Conservation (phyloP, 192 early-diverging fungal genomes). For the Dissophora globulifera region DNA sequence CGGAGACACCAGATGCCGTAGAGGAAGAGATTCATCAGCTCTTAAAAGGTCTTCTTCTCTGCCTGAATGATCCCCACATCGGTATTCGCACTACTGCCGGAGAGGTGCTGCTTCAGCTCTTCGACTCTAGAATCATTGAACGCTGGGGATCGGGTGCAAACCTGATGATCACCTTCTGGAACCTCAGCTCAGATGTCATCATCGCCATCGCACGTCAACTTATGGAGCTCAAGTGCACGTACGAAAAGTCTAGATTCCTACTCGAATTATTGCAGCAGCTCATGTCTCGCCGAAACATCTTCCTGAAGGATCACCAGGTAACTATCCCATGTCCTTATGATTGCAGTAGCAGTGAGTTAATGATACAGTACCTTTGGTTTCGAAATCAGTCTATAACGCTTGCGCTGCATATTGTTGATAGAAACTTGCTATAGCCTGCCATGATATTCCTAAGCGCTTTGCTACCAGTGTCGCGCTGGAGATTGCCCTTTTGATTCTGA, state of each 20-base stretch:
- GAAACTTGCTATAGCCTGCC: slow-evolving; percentile 62
- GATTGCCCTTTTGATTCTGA: slow-evolving; percentile 76
- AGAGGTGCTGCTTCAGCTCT: slow-evolving; percentile 77
- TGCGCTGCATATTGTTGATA: slow-evolving; percentile 17
- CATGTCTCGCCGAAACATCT: slow-evolving; percentile 71
- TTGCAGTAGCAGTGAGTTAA: too few relatives aligned
- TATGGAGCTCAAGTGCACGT: slow-evolving; percentile 75
- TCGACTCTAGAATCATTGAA: slow-evolving; percentile 73
- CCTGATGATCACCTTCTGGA: slow-evolving; percentile 85
- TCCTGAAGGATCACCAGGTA: slow-evolving; percentile 63
- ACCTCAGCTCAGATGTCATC: slow-evolving; percentile 70
- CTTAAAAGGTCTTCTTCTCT: slow-evolving; percentile 78
- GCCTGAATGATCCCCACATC: slow-evolving; percentile 76
- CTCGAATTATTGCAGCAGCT: slow-evolving; percentile 74
- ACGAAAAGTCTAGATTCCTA: slow-evolving; percentile 72
- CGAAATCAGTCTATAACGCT: too few relatives aligned
- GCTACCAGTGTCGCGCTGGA: slow-evolving; percentile 79
- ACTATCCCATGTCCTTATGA: background rate
- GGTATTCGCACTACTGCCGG: slow-evolving; percentile 79
- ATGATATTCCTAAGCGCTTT: slow-evolving; percentile 71
- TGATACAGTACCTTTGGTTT: too few relatives aligned
- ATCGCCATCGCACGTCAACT: slow-evolving; percentile 79
- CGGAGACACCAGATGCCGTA: slow-evolving; percentile 70
- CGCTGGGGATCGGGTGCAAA: slow-evolving; percentile 84
- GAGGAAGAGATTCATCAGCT: slow-evolving; percentile 80